phyloP scores from a whole-genome alignment of 805 yeast genomes.

The Sungouiella thailandica region DNA sequence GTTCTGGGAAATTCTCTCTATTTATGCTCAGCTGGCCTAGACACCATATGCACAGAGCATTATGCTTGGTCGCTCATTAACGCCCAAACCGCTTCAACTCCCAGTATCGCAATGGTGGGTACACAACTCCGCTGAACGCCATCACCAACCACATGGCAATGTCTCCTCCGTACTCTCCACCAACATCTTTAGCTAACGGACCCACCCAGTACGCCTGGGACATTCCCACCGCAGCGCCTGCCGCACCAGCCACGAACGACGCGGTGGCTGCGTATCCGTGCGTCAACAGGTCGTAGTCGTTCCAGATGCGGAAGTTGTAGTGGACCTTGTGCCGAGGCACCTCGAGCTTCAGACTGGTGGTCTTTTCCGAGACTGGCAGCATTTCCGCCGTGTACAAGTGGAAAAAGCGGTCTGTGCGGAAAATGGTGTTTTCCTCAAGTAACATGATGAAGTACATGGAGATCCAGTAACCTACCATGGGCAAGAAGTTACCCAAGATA shows the following conservation, averaged over 20 bases:
- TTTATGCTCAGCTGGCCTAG: too few relatives aligned
- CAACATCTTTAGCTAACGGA: slow-evolving; percentile 56
- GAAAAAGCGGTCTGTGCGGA: slow-evolving; percentile 46
- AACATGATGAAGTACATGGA: slow-evolving; percentile 72
- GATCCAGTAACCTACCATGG: slow-evolving; percentile 91
- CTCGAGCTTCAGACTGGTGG: not conserved
- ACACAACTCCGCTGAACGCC: slow-evolving; percentile 62
- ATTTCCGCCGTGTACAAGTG: slow-evolving; percentile 31
- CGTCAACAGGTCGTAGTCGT: slow-evolving; percentile 55
- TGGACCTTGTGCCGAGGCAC: slow-evolving; percentile 5
- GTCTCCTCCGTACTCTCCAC: slow-evolving; percentile 66
- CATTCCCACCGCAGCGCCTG: slow-evolving; percentile 86
- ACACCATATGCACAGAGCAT: too few relatives aligned
- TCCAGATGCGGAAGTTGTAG: slow-evolving; percentile 47
- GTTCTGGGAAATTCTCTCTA: too few relatives aligned
- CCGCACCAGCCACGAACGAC: slow-evolving; percentile 65
- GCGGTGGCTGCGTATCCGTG: slow-evolving; percentile 66
- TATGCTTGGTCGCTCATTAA: not conserved
- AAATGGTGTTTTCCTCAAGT: slow-evolving; percentile 66
- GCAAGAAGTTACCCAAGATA: slow-evolving; percentile 75
- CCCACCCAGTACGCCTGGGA: slow-evolving; percentile 81
- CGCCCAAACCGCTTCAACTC: slow-evolving; percentile 51
- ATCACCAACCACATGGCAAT: slow-evolving; percentile 76
- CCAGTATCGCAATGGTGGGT: slow-evolving; percentile 59
- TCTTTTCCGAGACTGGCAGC: slow-evolving; percentile 6